Evolutionary conservation across 2,329 filamentous ascomycete genomes (phyloP), one percentile per base, ranked within the genome.

Genomic region (Claviceps sp.): DNA sequence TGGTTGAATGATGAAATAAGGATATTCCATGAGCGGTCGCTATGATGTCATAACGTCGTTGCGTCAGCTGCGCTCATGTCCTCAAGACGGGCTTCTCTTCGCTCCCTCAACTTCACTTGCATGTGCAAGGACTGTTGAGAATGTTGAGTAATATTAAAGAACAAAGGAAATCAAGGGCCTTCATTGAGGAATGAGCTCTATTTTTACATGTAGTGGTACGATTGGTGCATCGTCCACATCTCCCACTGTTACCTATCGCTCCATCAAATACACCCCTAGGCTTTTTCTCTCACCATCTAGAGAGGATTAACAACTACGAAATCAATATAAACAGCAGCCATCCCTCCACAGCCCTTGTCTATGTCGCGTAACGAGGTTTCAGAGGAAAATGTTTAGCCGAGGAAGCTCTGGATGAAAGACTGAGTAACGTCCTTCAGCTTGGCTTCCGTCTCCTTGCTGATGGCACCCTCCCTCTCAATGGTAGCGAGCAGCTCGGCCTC

Each of bases 351-450:
- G 59, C 57, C 59, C 60, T 60, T 62, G 61, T 63, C 61, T 61
- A 61, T 60, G 59, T 59, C 57, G 56, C 58, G 58, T 56, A 58
- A 59, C 58, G 58, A 62, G 60, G 57, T 58, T 57, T 57, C 59
- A 57, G 55, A 59, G 59, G 14, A 16, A 52, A 55, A 46, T 51
- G 61, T 65, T 79, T 79, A 81, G 67, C 70, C 70, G 58, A 74
- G 64, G 82, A 96, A 97, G 82, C 83, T 88, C 87, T 95, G 94
- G 79, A 88, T 94, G 83, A 96, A 97, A 72, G 67, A 78, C 63
- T 64, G 58, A 65, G 88, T 81, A 65, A 86, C 75, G 55, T 93
- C 85, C 79, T 83, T 87, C 67, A 94, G 75, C 77, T 81, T 86
- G 60, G 73, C 76, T 78, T 94, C 93, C 48, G 89, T 77, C 41